Evolutionary conservation across 345 rosid genomes (phyloP), one percentile per base, ranked within the genome.

Genomic region (Citrus sp.): DNA sequence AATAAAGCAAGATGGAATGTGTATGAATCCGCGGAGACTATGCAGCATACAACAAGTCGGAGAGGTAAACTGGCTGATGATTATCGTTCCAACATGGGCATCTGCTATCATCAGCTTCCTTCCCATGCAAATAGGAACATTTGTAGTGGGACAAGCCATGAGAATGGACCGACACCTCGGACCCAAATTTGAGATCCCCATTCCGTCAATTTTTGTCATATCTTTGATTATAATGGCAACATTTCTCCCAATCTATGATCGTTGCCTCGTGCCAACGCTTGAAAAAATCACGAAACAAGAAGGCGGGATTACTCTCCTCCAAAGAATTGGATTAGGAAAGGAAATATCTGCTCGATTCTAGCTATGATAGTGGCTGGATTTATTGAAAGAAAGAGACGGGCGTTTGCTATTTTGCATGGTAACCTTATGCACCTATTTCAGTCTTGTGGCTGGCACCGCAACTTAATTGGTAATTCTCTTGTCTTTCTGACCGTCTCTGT

Each of bases 171-270:
- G 88, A 3, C 87, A 59, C 38, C 35, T 86, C 5, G 85, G 84
- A 21, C 80, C 86, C 49, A 76, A 75, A 66, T 82, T 86, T 63
- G 51, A 70, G 65, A 77, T 90, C 83, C 92, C 92, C 3, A 80
- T 91, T 13, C 85, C 88, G 35, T 89, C 91, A 3, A 55, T 89
- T 14, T 34, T 72, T 0, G 89, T 86, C 16, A 21, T 87, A n/a
- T 58, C 82, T 6, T 37, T 86, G 61, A 9, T 85, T 18, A 76
- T 83, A 19, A 76, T 79, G 34, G 84, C 81, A 16, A 10, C 85
- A 77, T 87, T 82, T 80, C 86, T 90, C 28, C 82, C 87, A 1
- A 76, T 91, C 75, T 87, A 87, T 40, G 90, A 87, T 62, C 81
- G 34, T 3, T 32, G 34, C 34, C 34, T 3, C 34, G 34, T 32